Evolutionary conservation across 495 filamentous ascomycete genomes (phyloP).

Genomic region (Tuber brumale): DNA sequence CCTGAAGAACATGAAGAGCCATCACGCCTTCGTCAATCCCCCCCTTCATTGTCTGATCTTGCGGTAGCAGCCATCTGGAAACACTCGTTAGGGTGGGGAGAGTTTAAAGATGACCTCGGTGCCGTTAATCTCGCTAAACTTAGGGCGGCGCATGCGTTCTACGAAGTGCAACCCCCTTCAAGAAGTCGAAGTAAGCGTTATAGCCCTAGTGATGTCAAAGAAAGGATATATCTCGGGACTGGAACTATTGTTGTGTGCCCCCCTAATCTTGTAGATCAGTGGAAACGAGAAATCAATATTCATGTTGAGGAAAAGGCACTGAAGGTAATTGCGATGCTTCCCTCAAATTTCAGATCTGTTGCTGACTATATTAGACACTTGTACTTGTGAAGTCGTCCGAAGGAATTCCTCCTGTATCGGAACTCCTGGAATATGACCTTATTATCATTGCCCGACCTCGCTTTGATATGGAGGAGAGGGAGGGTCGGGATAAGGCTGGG

Average conservation of each 20-base stretch:
- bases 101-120: slow-evolving; percentile 35
- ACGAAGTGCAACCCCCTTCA: slow-evolving; percentile 50
- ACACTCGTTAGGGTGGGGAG: slow-evolving; percentile 62
- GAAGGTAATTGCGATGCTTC: slow-evolving; percentile 44
- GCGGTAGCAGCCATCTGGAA: slow-evolving; percentile 54
- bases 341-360: background rate
- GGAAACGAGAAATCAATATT: slow-evolving; percentile 59
- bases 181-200: slow-evolving; percentile 43
- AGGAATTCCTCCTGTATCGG: slow-evolving; percentile 52
- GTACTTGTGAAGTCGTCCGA: slow-evolving; percentile 50
- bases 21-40: slow-evolving; percentile 43
- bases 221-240: slow-evolving; percentile 57
- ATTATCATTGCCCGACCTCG: slow-evolving; percentile 67
- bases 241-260: slow-evolving; percentile 67
- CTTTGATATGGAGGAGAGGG: slow-evolving; percentile 58
- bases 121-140: slow-evolving; percentile 53
- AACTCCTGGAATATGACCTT: slow-evolving; percentile 66
- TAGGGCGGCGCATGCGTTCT: slow-evolving; percentile 50
- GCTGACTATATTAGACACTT: slow-evolving; percentile 38
- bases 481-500: slow-evolving; percentile 41
- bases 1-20: slow-evolving; percentile 54
- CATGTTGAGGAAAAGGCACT: slow-evolving; percentile 59
- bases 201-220: slow-evolving; percentile 11
- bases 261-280: slow-evolving; percentile 62
- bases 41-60: slow-evolving; percentile 49